A percentile compares a stretch with the other conserved stretches of the same genome.
These are phyloP conservation scores for Apiotrichum montevideense DNA, from an alignment of 1,284 basidiomycete species.

Conservation along the genomic window DNA sequence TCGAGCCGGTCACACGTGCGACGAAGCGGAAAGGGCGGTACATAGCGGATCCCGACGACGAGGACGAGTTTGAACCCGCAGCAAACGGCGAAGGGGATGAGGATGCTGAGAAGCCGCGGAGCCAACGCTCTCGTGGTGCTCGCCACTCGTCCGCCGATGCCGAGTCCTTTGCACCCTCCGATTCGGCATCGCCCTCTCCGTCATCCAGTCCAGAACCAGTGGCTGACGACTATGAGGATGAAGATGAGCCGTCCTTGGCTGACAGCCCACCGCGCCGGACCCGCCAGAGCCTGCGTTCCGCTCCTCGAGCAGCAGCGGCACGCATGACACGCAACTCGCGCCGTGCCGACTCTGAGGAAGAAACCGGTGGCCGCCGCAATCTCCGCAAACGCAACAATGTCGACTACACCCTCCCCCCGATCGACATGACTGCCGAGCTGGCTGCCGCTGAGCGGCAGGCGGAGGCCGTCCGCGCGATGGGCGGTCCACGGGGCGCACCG, in stretches of 20 bases:
- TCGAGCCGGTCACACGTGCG: neutral
- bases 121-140: conserved; percentile 4
- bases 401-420: conserved; percentile 44
- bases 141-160: conserved; percentile 29
- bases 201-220: conserved; percentile 18
- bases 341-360: conserved; percentile 26
- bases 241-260: neutral
- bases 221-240: conserved; percentile 34
- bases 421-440: conserved; percentile 34
- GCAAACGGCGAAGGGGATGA: conserved; percentile 1
- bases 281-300: neutral
- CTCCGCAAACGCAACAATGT: conserved; percentile 41
- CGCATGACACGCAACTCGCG: conserved; percentile 16
- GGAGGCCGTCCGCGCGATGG: conserved; percentile 25
- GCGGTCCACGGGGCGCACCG: conserved; percentile 4
- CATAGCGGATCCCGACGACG: conserved; percentile 32
- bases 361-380: conserved; percentile 27
- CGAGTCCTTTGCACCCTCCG: conserved; percentile 28
- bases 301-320: conserved; percentile 1
- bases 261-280: conserved; percentile 8
- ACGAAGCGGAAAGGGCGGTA: neutral
- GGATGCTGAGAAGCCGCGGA: neutral
- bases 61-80: conserved; percentile 21
- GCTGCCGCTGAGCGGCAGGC: conserved; percentile 12
- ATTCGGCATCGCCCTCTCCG: conserved; percentile 20